Percentiles rank a stretch among this genome's conserved stretches.
Evolutionary conservation across 306 rosid genomes (phyloP).

Genomic region (Acacia melanoxylon): DNA sequence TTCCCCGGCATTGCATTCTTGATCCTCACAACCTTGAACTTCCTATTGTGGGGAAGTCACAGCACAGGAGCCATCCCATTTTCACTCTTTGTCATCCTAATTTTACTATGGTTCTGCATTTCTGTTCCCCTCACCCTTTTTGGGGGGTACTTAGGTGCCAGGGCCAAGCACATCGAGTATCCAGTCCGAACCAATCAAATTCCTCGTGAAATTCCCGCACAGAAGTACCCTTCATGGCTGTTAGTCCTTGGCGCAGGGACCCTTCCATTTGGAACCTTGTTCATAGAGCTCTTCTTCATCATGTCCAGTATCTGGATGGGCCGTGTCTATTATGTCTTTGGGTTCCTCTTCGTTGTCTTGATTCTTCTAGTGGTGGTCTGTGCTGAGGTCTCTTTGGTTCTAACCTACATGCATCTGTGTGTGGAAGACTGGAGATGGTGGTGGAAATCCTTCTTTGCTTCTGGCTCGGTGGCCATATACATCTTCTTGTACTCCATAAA

Average conservation of each 20-base stretch:
- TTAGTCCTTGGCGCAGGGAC: background rate
- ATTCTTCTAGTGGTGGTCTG: background rate
- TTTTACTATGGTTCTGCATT: conserved; percentile 43
- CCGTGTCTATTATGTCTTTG: background rate
- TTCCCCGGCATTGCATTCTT: conserved; percentile 78
- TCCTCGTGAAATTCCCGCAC: background rate
- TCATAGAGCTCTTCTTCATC: background rate
- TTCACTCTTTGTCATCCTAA: conserved; percentile 59
- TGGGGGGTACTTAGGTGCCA: background rate
- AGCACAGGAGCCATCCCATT: conserved; percentile 87
- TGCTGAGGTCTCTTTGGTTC: background rate
- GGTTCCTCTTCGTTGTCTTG: background rate
- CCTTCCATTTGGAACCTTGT: background rate
- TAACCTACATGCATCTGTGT: background rate
- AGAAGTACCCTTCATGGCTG: conserved; percentile 2
- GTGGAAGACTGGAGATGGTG: conserved; percentile 1
- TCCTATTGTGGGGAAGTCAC: conserved; percentile 80
- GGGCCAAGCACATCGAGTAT: background rate
- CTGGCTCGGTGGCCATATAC: background rate
- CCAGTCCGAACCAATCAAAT: conserved; percentile 4
- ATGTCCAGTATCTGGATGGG: conserved; percentile 2
- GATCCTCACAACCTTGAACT: conserved; percentile 68
- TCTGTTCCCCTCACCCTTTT: background rate
- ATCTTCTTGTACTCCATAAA: background rate
- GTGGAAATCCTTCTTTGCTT: conserved; percentile 5